A percentile compares a stretch with the other conserved stretches of the same genome.
These are phyloP conservation scores for Bolboschoenoplectus hybrid DNA, from an alignment of 202 grass and related monocot species.

Conservation along the genomic window DNA sequence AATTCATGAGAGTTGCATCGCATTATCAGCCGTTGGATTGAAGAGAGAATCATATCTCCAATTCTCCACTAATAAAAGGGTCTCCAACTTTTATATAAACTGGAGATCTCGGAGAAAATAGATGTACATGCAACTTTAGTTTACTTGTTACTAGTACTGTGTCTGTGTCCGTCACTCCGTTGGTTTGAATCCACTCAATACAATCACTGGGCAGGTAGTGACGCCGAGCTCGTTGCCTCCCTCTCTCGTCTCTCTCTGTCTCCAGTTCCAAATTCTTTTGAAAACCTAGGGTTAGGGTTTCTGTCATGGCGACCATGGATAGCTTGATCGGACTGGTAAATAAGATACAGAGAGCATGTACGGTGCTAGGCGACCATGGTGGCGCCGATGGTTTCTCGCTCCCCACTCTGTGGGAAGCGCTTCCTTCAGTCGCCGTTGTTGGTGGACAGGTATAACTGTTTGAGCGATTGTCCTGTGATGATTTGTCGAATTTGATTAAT, in stretches of 20 bases:
- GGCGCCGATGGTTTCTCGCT: slow-evolving; percentile 52
- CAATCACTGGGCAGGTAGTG: neutral
- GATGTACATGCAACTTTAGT: no score
- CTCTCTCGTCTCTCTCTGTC: slow-evolving; percentile 17
- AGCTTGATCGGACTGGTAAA: slow-evolving; percentile 88
- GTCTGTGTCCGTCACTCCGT: neutral
- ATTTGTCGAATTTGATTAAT: slow-evolving; percentile 36
- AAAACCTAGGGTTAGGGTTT: slow-evolving; percentile 39
- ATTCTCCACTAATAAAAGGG: neutral
- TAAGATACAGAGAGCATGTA: slow-evolving; percentile 90
- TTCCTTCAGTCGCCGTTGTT: slow-evolving; percentile 90
- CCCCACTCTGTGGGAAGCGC: slow-evolving; percentile 85
- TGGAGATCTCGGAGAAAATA: slow-evolving; percentile 15
- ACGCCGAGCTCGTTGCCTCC: neutral
- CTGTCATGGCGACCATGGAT: slow-evolving; percentile 69
- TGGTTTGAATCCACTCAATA: neutral
- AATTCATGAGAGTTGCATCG: neutral
- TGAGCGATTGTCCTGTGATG: neutral
- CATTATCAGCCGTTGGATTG: neutral
- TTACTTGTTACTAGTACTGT: neutral
- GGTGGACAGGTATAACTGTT: slow-evolving; percentile 70
- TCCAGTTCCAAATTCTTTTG: slow-evolving; percentile 33
- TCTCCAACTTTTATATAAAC: neutral
- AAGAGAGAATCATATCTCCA: neutral
- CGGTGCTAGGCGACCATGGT: slow-evolving; percentile 88